Evolutionary conservation across 23 red algal genomes (phyloP), one percentile per base, ranked within the genome.

Genomic region (Gracilaria gracilis): DNA sequence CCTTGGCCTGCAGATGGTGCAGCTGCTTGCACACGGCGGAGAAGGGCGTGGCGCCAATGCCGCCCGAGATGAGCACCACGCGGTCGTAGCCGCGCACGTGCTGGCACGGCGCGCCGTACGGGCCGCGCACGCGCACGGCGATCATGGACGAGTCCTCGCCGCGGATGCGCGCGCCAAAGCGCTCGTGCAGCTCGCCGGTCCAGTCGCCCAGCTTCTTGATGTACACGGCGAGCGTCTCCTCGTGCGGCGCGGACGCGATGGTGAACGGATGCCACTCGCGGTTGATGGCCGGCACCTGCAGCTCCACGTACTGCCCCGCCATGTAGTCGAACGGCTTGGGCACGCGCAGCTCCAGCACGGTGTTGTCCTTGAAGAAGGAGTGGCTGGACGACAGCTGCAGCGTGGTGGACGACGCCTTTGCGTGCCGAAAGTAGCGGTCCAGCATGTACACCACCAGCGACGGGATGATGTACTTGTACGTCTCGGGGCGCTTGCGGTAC

Each of bases 231-330:
- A 91, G 67, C 28, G 82, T 74, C 32, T 61, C 25, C 24, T 96
- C 94, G 21, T 96, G 72, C n/a, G 87, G 94, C 51, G 86, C 94
- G 36, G 73, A 82, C 15, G 94, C 94, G 47, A 96, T 96, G n/a
- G 94, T 93, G 39, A 96, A 88, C 24, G 94, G 94, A 76, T 96
- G 94, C 81, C 83, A 96, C 75, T 91, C 86, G 31, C 78, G 79
- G 76, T 87, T 88, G 44, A 96, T 93, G 21, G 65, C 55, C 7
- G 94, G 88, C 29, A 96, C 81, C 32, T 85, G 64, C 17, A 96
- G 61, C 67, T 96, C 88, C 37, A 84, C 94, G 47, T 92, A 96
- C 62, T 96, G 94, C 9, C 94, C 94, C 8, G 94, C 87, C n/a
- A 51, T 58, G 47, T 87, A 96, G 40, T 27, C 39, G 58, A 96